These are phyloP conservation scores for Brassica balearica DNA, from an alignment of 441 rosid genomes.

Conservation along the genomic window DNA sequence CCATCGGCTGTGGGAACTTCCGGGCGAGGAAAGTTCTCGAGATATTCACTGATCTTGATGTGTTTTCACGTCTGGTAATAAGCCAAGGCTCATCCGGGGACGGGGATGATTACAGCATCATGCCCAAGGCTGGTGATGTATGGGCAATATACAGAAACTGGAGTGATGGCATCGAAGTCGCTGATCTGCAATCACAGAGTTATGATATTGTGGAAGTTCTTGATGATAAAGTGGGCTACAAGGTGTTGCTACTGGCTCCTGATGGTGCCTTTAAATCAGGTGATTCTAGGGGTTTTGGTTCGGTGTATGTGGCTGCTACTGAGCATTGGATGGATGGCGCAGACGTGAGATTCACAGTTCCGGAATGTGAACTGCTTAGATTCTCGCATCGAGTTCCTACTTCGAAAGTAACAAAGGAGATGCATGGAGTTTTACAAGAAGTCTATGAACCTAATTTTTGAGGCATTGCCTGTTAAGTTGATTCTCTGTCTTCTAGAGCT, in stretches of 20 bases:
- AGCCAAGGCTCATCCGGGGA: slow-evolving; percentile 32
- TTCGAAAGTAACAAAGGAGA: slow-evolving; percentile 44
- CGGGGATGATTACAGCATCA: slow-evolving; percentile 51
- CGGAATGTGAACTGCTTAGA: slow-evolving; percentile 51
- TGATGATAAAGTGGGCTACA: slow-evolving; percentile 19
- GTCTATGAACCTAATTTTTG: background rate
- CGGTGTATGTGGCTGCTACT: slow-evolving; percentile 19
- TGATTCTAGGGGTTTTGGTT: background rate
- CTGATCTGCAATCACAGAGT: slow-evolving; percentile 14
- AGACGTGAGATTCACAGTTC: slow-evolving; percentile 43
- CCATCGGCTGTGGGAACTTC: slow-evolving; percentile 68
- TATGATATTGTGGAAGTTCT: slow-evolving; percentile 36
- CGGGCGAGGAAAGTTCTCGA: slow-evolving; percentile 38
- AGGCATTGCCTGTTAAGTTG: background rate
- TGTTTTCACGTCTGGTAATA: slow-evolving; percentile 62
- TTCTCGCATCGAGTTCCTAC: slow-evolving; percentile 84
- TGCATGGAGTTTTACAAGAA: slow-evolving; percentile 41
- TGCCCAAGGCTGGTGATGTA: slow-evolving; percentile 65
- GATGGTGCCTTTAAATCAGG: slow-evolving; percentile 10
- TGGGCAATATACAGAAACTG: slow-evolving; percentile 68
- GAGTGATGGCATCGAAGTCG: background rate
- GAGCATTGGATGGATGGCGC: slow-evolving; percentile 40
- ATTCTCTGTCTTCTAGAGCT: background rate
- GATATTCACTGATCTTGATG: slow-evolving; percentile 43
- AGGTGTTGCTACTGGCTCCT: slow-evolving; percentile 26